Evolutionary conservation across 169 alveolate genomes (phyloP), one percentile per base, ranked within the genome.

Genomic region (Blepharisma undulans): DNA sequence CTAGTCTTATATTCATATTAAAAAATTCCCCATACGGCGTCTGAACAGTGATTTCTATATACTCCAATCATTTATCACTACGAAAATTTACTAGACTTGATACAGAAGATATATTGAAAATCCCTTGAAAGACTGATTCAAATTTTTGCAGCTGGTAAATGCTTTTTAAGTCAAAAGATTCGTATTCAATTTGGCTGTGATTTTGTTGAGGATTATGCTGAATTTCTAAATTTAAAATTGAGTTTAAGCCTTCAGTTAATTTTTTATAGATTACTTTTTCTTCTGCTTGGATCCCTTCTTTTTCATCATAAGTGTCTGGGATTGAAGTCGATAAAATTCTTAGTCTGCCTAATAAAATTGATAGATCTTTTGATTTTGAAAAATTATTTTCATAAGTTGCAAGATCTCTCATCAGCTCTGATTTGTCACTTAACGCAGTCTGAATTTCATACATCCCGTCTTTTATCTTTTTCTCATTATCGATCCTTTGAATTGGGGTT

Each of bases 301-400:
- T 89, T 22, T 89, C 92, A n/a, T 89, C 92, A 71, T 89, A 88
- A 22, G 88, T 32, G 33, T 89, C 92, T 25, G 72, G 82, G 12
- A 34, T 78, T 33, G 74, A 72, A 7, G 18, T 7, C 72, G 71
- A 48, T 48, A 48, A 48, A 10, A 48, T 5, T 48, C 66, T 25
- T 4, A 78, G 34, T 78, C 34, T 78, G 25, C 34, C 86, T 78
- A 78, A 78, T 29, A 78, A 27, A 14, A 29, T 29, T 5, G 66
- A 21, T 78, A 29, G 71, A 29, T 32, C 60, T 25, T 72, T 25
- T 72, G 80, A 22, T 12, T 33, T 32, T 21, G 71, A 29, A 36
- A 86, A 86, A 21, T 86, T 22, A 29, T 71, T 22, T 86, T 86
- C 90, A 18, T 86, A 86, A 66, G 90, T 86, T 19, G 90, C 80